phyloP scores from a whole-genome alignment of 768 basidiomycete species.

The Mycena galericulata region DNA sequence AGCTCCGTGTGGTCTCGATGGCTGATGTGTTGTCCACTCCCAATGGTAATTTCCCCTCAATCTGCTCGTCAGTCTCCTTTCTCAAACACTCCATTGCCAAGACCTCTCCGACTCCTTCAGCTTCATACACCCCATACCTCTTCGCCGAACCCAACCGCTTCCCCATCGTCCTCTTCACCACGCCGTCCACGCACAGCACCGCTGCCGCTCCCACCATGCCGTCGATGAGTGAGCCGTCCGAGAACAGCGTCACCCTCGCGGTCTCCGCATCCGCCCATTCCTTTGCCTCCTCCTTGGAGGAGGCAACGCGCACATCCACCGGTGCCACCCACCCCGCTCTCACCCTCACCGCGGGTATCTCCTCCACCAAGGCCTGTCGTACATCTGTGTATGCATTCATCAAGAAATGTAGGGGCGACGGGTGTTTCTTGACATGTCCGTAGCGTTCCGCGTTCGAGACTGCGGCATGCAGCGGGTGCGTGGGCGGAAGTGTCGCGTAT shows the following conservation, averaged over 20 bases:
- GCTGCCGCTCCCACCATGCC: slow-evolving; percentile 31
- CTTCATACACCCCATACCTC: slow-evolving; percentile 1
- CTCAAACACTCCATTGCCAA: slow-evolving; percentile 1
- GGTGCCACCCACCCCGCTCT: background rate
- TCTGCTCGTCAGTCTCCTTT: background rate
- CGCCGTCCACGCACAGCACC: background rate
- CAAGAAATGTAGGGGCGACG: slow-evolving; percentile 21
- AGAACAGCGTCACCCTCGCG: slow-evolving; percentile 29
- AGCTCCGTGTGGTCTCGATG: background rate
- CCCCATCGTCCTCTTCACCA: background rate
- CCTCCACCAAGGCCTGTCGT: slow-evolving; percentile 10
- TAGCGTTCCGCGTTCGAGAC: slow-evolving; percentile 7
- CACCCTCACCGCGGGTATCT: slow-evolving; percentile 13
- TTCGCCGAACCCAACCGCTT: background rate
- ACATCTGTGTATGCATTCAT: background rate
- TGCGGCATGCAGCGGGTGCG: slow-evolving; percentile 36
- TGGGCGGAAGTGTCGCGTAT: slow-evolving; percentile 34
- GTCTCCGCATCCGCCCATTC: slow-evolving; percentile 12
- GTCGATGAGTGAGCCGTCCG: slow-evolving; percentile 35
- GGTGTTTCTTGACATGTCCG: slow-evolving; percentile 19
- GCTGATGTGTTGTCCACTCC: background rate
- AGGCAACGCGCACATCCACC: slow-evolving; percentile 9
- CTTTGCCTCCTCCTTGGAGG: slow-evolving; percentile 21
- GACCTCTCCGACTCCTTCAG: background rate
- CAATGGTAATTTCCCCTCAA: background rate